Evolutionary conservation across 176 grass and related monocot genomes (phyloP).

Genomic region (Cenchrus americanus): DNA sequence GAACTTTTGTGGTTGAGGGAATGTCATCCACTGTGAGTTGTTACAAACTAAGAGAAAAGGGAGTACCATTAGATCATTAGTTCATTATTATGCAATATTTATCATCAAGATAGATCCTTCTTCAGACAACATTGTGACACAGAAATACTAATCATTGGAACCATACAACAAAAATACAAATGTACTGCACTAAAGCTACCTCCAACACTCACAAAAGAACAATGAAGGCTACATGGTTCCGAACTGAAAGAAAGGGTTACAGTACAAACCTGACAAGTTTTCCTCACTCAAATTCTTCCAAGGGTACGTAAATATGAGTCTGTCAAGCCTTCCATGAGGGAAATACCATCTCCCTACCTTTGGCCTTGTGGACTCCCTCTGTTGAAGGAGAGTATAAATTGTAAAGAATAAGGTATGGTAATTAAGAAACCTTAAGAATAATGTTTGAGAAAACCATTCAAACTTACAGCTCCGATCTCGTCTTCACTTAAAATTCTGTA

Average conservation of each 20-base stretch:
- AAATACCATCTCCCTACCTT: conserved; percentile 91
- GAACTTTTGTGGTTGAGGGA: neutral
- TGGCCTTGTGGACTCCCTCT: conserved; percentile 87
- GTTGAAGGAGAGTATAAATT: conserved; percentile 39
- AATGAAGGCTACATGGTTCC: neutral
- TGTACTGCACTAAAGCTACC: neutral
- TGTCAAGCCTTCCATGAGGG: conserved; percentile 79
- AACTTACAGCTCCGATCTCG: conserved; percentile 85
- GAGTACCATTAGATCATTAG: neutral
- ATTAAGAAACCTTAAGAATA: conserved; percentile 24
- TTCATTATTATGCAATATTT: conserved; percentile 14
- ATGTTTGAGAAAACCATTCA: conserved; percentile 32
- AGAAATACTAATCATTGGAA: conserved; percentile 43
- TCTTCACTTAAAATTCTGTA: conserved; percentile 86
- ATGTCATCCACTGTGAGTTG: neutral
- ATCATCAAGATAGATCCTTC: conserved; percentile 26
- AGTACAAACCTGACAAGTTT: conserved; percentile 67
- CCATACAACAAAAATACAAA: neutral
- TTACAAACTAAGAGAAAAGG: neutral
- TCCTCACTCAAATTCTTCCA: conserved; percentile 76
- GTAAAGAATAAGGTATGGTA: conserved; percentile 26
- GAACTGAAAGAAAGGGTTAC: conserved; percentile 24
- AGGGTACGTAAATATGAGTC: conserved; percentile 81
- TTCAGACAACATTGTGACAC: neutral
- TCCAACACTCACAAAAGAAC: neutral